Base-by-base conservation (phyloP, 331 rosid species). In the Saraca asoca region DNA sequence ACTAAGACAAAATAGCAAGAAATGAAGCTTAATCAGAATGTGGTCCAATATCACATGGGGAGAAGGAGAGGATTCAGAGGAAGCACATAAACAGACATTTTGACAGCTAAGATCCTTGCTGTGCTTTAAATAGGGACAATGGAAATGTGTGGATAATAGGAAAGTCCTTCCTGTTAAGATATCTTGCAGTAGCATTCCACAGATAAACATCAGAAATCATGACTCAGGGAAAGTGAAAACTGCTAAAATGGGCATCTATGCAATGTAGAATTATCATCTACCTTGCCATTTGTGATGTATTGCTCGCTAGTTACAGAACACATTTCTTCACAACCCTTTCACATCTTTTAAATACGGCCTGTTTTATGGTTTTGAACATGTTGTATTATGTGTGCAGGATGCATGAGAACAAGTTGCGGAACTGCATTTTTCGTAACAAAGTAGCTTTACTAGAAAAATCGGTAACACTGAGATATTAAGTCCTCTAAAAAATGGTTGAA, bases 11-110 rank as follows among this genome's bases (percentile, higher is more conserved):
- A 72, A 44, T 60, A 17, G 31, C 31, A n/a, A 29, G 59, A 74
- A 74, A 17, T 7, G 13, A n/a, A 69, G 58, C 43, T 33, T 17
- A 16, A 39, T 7, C 58, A 53, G 61, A 13, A 42, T 34, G 83
- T 86, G 96, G 91, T 78, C 97, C 95, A 72, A 34, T 6, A 66
- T 82, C 91, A 88, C 88, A 57, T 88, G 94, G 89, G 82, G 51
- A 73, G 86, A 68, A 10, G 39, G 41, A 68, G 51, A 66, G 43
- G 54, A 78, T 18, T 51, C 15, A 68, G 51, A 66, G 43, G 54
- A 78, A 29, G 54, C 15, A 37, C 85, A 79, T 11, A 71, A 79
- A 54, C 75, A 70, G 14, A 82, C 84, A 80, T 70, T 58, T 75
- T 77, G 84, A 82, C 88, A 84, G 96, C 94, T 75, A 78, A 74